A percentile compares a stretch with the other conserved stretches of the same genome.
These are phyloP conservation scores for Hibiscus tridactylites DNA, from an alignment of 345 rosid species.

Conservation along the genomic window DNA sequence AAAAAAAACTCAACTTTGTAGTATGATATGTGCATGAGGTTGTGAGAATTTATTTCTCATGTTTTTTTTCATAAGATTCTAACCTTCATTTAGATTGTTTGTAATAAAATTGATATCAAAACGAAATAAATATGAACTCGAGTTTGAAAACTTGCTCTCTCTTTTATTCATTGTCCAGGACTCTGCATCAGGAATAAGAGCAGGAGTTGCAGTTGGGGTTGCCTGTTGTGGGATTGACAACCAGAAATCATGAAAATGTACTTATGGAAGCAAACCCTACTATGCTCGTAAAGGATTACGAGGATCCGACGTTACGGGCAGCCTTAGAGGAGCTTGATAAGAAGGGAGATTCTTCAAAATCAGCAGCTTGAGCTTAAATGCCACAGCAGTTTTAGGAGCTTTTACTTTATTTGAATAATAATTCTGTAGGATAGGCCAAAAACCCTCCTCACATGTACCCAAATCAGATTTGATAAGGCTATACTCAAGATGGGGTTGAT, in stretches of 20 bases:
- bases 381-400: neutral
- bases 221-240: constrained; percentile 74
- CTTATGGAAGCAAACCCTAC: constrained; percentile 72
- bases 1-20: too few species aligned
- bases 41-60: too few species aligned
- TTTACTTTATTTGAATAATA: neutral
- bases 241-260: constrained; percentile 60
- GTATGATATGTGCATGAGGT: too few species aligned
- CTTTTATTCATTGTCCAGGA: constrained; percentile 34
- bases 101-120: too few species aligned
- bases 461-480: neutral
- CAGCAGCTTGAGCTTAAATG: neutral
- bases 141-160: neutral
- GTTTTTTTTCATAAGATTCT: too few species aligned
- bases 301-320: constrained; percentile 67
- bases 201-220: constrained; percentile 96
- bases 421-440: neutral
- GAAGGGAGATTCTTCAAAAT: constrained; percentile 19
- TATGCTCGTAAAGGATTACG: constrained; percentile 64
- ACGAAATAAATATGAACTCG: too few species aligned
- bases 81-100: too few species aligned
- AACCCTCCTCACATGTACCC: neutral
- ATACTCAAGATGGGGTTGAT: neutral
- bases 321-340: constrained; percentile 71
- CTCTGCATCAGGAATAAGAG: constrained; percentile 80